phyloP scores from a whole-genome alignment of 805 yeast species.

The Candida fluviatilis region DNA sequence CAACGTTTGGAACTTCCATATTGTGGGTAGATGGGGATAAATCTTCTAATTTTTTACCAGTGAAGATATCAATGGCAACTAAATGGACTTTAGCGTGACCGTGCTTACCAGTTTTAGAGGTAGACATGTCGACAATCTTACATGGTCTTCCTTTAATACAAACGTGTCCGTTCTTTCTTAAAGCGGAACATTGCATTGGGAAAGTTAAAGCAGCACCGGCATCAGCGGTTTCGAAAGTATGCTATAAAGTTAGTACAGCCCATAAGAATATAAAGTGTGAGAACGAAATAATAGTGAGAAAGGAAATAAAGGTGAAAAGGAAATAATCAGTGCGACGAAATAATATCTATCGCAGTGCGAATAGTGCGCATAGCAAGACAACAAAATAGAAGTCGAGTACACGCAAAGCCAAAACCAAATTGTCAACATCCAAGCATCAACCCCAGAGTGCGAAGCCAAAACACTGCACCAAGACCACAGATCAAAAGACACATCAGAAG shows the following conservation, averaged over 20 bases:
- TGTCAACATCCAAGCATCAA: too few species aligned
- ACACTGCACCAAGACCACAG: too few species aligned
- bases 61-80: constrained; percentile 98
- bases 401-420: too few species aligned
- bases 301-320: too few species aligned
- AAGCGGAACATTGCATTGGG: constrained; percentile 99
- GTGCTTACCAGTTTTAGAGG: constrained; percentile 99
- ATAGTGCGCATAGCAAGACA: too few species aligned
- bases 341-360: too few species aligned
- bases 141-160: constrained; percentile 99
- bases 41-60: constrained; percentile 99
- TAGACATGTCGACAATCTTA: constrained; percentile 99
- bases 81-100: constrained; percentile 99
- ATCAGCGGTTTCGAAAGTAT: constrained; percentile 94
- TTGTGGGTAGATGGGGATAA: constrained; percentile 99
- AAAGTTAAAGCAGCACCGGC: constrained; percentile 98
- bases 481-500: too few species aligned
- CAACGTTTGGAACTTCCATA: constrained; percentile 98
- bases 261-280: too few species aligned
- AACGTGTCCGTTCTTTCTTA: constrained; percentile 99
- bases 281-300: too few species aligned
- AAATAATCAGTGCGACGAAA: too few species aligned
- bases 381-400: too few species aligned
- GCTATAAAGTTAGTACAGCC: constrained; percentile 47
- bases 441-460: too few species aligned